A percentile compares a stretch with the other conserved stretches of the same genome.
These are phyloP conservation scores for Phytophthora meadii DNA, from an alignment of 352 stramenopile species.

Conservation along the genomic window DNA sequence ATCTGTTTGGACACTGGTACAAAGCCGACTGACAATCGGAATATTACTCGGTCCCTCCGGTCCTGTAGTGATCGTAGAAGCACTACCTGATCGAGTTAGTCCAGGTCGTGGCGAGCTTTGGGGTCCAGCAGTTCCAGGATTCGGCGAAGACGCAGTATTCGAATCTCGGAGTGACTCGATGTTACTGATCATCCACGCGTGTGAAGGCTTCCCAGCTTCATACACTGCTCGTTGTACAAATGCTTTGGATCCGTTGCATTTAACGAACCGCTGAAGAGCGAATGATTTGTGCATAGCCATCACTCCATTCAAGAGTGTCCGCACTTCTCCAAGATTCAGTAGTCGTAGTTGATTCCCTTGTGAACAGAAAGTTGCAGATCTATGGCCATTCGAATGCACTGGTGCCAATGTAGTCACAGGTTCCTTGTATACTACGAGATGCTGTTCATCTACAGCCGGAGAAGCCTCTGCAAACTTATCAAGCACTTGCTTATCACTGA, in stretches of 20 bases:
- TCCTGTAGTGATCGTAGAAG: conserved; percentile 14
- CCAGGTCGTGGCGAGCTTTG: conserved; percentile 20
- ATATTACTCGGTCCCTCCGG: conserved; percentile 16
- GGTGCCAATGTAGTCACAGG: conserved; percentile 39
- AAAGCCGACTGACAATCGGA: conserved; percentile 60
- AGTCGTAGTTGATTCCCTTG: conserved; percentile 73
- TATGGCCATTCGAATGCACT: conserved; percentile 10
- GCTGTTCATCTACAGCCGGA: conserved; percentile 44
- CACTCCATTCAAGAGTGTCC: conserved; percentile 71
- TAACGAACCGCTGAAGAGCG: conserved; percentile 74
- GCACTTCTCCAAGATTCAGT: conserved; percentile 70
- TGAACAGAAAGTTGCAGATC: conserved; percentile 34
- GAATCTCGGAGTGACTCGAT: conserved; percentile 52
- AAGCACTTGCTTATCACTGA: conserved; percentile 79
- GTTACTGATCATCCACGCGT: conserved; percentile 88
- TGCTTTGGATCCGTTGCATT: conserved; percentile 75
- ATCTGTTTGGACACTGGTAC: conserved; percentile 69
- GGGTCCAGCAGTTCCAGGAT: conserved; percentile 7
- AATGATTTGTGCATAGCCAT: conserved; percentile 70
- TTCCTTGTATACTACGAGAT: conserved; percentile 79
- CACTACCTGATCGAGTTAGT: conserved; percentile 20
- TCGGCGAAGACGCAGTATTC: conserved; percentile 9
- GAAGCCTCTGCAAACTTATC: conserved; percentile 57
- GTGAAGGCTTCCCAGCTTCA: conserved; percentile 61
- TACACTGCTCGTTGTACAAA: conserved; percentile 77